phyloP scores from a whole-genome alignment of 345 rosid species.

The Hibiscus tridactylites region DNA sequence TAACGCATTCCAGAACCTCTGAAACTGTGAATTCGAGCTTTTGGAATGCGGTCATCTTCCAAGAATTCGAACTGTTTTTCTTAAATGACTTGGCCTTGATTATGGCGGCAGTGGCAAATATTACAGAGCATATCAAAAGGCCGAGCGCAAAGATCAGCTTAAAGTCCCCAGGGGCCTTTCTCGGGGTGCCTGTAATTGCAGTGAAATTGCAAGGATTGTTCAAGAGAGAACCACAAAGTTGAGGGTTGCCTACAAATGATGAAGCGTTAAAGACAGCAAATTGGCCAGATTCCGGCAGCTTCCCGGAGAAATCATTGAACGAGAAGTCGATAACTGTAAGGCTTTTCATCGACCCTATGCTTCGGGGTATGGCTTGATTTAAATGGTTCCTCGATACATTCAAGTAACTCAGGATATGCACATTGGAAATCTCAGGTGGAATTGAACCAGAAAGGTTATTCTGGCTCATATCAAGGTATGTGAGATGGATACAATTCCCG shows the following conservation, averaged over 20 bases:
- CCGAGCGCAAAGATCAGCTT: conserved; percentile 49
- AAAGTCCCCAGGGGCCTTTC: conserved; percentile 27
- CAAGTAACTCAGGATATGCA: conserved; percentile 46
- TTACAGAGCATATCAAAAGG: conserved; percentile 36
- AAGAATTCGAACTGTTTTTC: conserved; percentile 20
- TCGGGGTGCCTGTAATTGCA: conserved; percentile 8
- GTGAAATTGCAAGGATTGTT: conserved; percentile 38
- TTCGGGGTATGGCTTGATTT: conserved; percentile 34
- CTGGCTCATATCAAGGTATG: conserved; percentile 59
- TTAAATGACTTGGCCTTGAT: conserved; percentile 38
- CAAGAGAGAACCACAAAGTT: conserved; percentile 38
- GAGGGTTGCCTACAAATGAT: conserved; percentile 56
- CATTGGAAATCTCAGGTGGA: conserved; percentile 35
- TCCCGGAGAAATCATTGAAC: conserved; percentile 55
- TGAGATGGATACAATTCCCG: conserved; percentile 42
- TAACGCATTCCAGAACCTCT: conserved; percentile 53
- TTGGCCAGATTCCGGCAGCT: conserved; percentile 55
- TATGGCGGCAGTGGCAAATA: conserved; percentile 39
- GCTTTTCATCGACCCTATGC: conserved; percentile 51
- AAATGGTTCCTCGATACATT: conserved; percentile 57
- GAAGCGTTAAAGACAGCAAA: conserved; percentile 45
- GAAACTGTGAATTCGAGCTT: conserved; percentile 43
- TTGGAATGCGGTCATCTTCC: conserved; percentile 67
- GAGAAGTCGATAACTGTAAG: conserved; percentile 57
- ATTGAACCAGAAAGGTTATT: conserved; percentile 62